Conservation (phyloP, 768 basidiomycete genomes). For the Calocera cornea region DNA sequence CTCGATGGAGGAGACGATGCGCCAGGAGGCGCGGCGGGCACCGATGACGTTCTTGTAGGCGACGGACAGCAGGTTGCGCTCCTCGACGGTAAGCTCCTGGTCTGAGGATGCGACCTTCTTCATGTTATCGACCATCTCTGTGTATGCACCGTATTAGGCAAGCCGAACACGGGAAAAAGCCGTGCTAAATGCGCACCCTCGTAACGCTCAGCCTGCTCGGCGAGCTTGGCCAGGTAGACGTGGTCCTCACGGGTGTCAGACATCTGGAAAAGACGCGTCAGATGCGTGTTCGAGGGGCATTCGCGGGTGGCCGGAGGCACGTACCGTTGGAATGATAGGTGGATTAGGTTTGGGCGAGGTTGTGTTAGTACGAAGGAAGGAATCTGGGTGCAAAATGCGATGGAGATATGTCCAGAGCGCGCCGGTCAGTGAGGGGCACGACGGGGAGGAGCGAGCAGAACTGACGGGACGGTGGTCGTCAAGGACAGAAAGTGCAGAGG, state of each 20-base stretch:
- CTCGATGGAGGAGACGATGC: slow-evolving; percentile 96
- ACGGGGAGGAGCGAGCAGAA: neutral
- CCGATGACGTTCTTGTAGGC: slow-evolving; percentile 99
- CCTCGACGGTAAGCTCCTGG: slow-evolving; percentile 96
- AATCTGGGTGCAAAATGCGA: neutral
- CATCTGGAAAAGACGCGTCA: slow-evolving; percentile 16
- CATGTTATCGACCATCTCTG: slow-evolving; percentile 99
- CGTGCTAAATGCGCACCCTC: slow-evolving; percentile 47
- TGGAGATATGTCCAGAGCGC: neutral
- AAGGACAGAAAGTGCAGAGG: slow-evolving; percentile 4
- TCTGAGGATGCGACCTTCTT: slow-evolving; percentile 95
- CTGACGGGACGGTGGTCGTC: slow-evolving; percentile 1
- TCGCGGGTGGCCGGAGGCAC: neutral
- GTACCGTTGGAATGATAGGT: slow-evolving; percentile 4
- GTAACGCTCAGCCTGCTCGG: slow-evolving; percentile 98
- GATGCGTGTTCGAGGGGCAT: neutral
- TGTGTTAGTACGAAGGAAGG: neutral
- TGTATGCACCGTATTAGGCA: neutral
- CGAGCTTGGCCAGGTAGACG: slow-evolving; percentile 99
- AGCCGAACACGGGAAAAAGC: neutral
- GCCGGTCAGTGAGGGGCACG: neutral
- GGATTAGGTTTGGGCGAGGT: neutral
- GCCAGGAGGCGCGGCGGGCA: slow-evolving; percentile 94
- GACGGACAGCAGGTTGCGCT: slow-evolving; percentile 93
- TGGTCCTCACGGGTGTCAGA: slow-evolving; percentile 80